Percentiles rank a stretch among this genome's conserved stretches.
phyloP scores from a whole-genome alignment of 352 stramenopile genomes.

The Globisporangium viniferum region DNA sequence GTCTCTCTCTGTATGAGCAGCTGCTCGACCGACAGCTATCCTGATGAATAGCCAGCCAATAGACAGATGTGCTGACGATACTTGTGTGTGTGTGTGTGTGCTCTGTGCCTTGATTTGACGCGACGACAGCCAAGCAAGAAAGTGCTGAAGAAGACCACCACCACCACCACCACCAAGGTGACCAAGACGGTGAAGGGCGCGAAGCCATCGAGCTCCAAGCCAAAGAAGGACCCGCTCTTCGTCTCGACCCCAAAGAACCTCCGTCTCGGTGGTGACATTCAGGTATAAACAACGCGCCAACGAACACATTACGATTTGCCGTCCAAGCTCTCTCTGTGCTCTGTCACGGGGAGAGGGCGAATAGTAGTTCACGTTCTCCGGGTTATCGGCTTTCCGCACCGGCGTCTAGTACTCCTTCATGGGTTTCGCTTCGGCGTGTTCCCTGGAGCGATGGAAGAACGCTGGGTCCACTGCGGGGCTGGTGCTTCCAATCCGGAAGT shows the following conservation, averaged over 20 bases:
- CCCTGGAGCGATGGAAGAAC: background rate
- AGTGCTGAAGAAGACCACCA: slow-evolving; percentile 75
- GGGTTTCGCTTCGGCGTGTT: background rate
- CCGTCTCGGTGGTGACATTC: slow-evolving; percentile 95
- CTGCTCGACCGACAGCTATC: background rate
- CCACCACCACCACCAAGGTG: slow-evolving; percentile 52
- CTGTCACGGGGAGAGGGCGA: background rate
- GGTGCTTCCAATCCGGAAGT: slow-evolving; percentile 25
- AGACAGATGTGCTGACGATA: background rate
- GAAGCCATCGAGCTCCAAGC: slow-evolving; percentile 53
- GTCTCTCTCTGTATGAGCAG: background rate
- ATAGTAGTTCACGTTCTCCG: slow-evolving; percentile 22
- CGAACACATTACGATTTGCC: slow-evolving; percentile 14
- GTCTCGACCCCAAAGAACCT: slow-evolving; percentile 92
- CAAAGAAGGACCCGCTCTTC: slow-evolving; percentile 95
- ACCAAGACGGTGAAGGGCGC: slow-evolving; percentile 69
- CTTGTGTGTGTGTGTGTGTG: background rate
- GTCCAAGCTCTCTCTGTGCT: background rate
- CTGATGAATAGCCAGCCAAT: background rate
- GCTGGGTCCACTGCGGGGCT: slow-evolving; percentile 5
- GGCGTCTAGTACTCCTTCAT: slow-evolving; percentile 5
- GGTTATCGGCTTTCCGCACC: slow-evolving; percentile 2
- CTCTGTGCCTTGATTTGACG: background rate
- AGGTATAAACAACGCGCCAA: slow-evolving; percentile 63
- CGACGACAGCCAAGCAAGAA: slow-evolving; percentile 73